phyloP scores from a whole-genome alignment of 805 yeast genomes.

The Schwanniomyces yamadae region DNA sequence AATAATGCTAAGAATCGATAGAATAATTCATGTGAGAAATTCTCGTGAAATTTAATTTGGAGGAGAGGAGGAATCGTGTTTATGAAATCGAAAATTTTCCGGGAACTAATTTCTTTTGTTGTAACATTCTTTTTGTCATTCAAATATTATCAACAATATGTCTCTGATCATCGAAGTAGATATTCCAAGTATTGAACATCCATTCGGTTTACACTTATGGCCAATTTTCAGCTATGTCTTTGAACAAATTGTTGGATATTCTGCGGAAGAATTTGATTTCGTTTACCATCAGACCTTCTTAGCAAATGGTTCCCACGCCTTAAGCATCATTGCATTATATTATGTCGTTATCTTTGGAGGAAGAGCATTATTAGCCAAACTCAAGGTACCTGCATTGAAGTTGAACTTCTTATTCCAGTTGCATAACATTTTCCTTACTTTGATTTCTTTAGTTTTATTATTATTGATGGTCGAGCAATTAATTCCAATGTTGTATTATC shows the following conservation, averaged over 20 bases:
- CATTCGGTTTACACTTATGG: constrained; percentile 65
- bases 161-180: constrained; percentile 23
- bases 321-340: constrained; percentile 41
- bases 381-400: constrained; percentile 63
- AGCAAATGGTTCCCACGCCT: constrained; percentile 59
- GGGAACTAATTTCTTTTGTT: no score
- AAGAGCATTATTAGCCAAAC: constrained; percentile 53
- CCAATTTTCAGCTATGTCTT: constrained; percentile 58
- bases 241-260: constrained; percentile 47
- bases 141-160: constrained; percentile 7
- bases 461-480: constrained; percentile 80
- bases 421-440: constrained; percentile 77
- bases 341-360: constrained; percentile 63
- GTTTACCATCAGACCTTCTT: constrained; percentile 63
- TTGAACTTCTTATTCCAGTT: constrained; percentile 76
- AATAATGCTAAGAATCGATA: background rate
- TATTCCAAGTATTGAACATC: constrained; percentile 41
- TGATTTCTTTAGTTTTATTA: constrained; percentile 63
- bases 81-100: no score
- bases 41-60: no score
- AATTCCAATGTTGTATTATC: constrained; percentile 66
- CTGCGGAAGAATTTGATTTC: constrained; percentile 69
- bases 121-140: background rate
- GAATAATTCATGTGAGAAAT: no score
- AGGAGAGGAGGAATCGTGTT: no score